Evolutionary conservation across 73 alveolate genomes (phyloP), one percentile per base, ranked within the genome.

Genomic region (Paramecium caudatum): DNA sequence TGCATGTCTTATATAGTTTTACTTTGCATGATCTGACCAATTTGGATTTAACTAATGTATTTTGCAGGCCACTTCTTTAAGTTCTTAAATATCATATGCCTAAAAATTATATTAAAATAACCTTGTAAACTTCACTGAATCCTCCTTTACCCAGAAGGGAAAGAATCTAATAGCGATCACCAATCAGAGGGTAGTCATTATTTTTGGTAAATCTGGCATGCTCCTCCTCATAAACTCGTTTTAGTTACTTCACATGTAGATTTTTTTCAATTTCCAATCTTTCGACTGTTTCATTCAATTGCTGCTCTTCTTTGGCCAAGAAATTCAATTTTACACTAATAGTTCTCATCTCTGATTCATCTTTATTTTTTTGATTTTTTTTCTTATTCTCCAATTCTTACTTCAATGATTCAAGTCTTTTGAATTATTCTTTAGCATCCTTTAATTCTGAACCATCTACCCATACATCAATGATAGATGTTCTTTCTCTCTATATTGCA

Each of bases 1-100:
- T 3, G 98, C 95, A 91, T 96, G 99, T 69, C 92, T 96, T 8
- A 94, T 93, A 90, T 94, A 93, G 46, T 84, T 91, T 65, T 74
- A 78, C 47, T 91, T 91, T 55, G 91, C 61, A 36, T 61, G 69
- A 32, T 87, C 82, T 36, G 94, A 70, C 97, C 94, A 93, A 69
- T 78, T 47, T 13, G 85, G 82, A 49, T 93, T 92, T 12, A 93
- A 50, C 17, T 90, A 34, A 36, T 91, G 93, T 0, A 93, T 91
- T 91, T 93, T 93, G 16, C 82, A 62, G 1, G 97, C 97, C 17
- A 93, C 97, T 78, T 93, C 94, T 78, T 80, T 86, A 33, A 91
- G 82, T 21, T 83, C 94, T 74, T 91, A 91, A 16, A 93, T 61
- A 70, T 93, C 97, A 91, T 47, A 91, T 5, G 91, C 93, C 93